phyloP scores from a whole-genome alignment of 2,329 filamentous ascomycete genomes.

The Cylindrodendrum hubeiense region DNA sequence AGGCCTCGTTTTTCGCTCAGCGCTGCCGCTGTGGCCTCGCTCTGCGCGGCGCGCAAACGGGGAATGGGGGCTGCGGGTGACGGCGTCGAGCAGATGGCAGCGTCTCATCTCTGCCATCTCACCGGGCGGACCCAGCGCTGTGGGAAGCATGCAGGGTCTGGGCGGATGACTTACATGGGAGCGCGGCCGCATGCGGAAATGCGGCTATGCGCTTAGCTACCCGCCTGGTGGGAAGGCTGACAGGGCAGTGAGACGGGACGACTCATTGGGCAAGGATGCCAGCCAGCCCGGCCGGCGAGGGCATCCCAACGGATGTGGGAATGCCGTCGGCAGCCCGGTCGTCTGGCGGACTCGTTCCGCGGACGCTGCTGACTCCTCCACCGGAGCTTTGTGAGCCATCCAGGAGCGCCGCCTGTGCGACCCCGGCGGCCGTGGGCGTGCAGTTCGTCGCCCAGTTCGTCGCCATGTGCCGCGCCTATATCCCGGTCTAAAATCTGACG shows the following conservation, averaged over 20 bases:
- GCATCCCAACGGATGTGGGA: not conserved
- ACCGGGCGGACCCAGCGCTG: not conserved
- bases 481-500: slow-evolving; percentile 28
- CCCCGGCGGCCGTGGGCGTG: slow-evolving; percentile 4
- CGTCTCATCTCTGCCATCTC: not conserved
- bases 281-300: too few species aligned
- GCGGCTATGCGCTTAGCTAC: slow-evolving; percentile 6
- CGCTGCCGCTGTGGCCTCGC: too few species aligned
- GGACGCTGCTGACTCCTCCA: not conserved
- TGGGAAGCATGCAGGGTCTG: not conserved
- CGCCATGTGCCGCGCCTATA: slow-evolving; percentile 6
- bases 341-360: slow-evolving; percentile 9
- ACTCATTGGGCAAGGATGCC: not conserved
- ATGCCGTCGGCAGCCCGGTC: not conserved
- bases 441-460: not conserved
- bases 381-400: not conserved
- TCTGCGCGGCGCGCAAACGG: not conserved
- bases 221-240: not conserved
- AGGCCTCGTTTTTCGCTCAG: not conserved
- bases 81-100: not conserved
- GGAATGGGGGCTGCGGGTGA: not conserved
- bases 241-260: not conserved
- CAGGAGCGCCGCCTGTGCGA: not conserved
- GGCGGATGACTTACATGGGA: not conserved
- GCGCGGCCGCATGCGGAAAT: not conserved